Conservation (phyloP, 768 basidiomycete species). For the Termitomyces sp. region DNA sequence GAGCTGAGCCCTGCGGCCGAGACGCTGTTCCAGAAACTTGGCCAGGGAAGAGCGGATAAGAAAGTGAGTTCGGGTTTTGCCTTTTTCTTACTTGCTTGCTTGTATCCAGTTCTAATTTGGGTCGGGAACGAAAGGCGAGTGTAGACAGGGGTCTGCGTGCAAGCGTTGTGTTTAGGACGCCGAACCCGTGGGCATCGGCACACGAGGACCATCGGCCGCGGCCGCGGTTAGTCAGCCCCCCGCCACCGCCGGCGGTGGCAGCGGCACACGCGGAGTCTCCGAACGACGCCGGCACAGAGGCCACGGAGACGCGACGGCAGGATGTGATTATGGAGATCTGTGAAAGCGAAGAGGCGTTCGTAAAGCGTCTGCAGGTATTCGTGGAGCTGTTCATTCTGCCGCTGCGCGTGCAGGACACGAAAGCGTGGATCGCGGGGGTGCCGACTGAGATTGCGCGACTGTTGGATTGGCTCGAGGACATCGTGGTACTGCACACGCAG, state of each 20-base stretch:
- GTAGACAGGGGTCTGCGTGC: not conserved
- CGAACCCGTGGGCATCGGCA: not conserved
- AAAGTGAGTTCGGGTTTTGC: constrained; percentile 4
- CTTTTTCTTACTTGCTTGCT: not conserved
- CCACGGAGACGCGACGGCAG: constrained; percentile 10
- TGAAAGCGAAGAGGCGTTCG: constrained; percentile 63
- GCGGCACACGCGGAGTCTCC: not conserved
- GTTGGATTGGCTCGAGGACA: constrained; percentile 88
- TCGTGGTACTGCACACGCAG: constrained; percentile 69
- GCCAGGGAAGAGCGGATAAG: constrained; percentile 13
- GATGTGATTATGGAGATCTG: constrained; percentile 54
- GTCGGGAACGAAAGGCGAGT: not conserved
- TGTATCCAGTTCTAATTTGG: not conserved
- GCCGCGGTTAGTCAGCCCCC: constrained; percentile 1
- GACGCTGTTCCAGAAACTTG: constrained; percentile 37
- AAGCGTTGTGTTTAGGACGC: not conserved
- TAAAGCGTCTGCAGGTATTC: constrained; percentile 58
- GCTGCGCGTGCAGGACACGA: constrained; percentile 63
- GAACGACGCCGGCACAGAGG: not conserved
- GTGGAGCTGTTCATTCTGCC: constrained; percentile 73
- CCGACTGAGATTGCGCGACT: constrained; percentile 63
- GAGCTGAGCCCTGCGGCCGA: constrained; percentile 43
- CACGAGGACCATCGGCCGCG: constrained; percentile 12
- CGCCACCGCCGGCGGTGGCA: not conserved
- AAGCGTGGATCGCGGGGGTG: constrained; percentile 77